Percentiles rank a stretch among this genome's conserved stretches.
phyloP scores from a whole-genome alignment of 805 yeast genomes.

The Ogataea naganishii region DNA sequence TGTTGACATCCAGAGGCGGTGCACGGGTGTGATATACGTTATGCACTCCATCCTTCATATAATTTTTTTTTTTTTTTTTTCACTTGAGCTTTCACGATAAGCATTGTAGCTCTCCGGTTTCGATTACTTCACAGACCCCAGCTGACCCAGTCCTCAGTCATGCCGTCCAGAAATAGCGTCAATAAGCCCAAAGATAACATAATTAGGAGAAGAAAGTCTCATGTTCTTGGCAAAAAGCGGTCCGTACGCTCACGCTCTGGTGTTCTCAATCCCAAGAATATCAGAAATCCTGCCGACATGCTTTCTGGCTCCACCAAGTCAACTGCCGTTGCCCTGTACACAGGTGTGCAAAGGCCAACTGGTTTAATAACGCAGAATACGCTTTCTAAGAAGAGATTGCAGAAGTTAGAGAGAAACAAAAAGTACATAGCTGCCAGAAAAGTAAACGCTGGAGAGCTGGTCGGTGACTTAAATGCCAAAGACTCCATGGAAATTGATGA shows the following conservation, averaged over 20 bases:
- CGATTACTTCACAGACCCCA: too few relatives aligned
- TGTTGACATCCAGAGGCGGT: too few relatives aligned
- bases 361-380: conserved; percentile 42
- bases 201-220: conserved; percentile 40
- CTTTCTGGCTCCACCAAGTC: conserved; percentile 18
- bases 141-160: too few relatives aligned
- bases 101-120: conserved; percentile 2
- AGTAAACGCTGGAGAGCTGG: conserved; percentile 26
- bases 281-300: conserved; percentile 1
- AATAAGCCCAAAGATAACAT: conserved; percentile 68
- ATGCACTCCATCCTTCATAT: background rate
- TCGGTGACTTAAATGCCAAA: conserved; percentile 40
- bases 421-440: conserved; percentile 58
- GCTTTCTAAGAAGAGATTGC: conserved; percentile 67
- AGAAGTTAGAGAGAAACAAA: conserved; percentile 72
- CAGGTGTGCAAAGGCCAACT: conserved; percentile 21
- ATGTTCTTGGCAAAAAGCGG: conserved; percentile 45
- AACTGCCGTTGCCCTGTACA: conserved; percentile 34
- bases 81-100: background rate
- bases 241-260: conserved; percentile 21
- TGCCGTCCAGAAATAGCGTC: conserved; percentile 79
- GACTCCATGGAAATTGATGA: conserved; percentile 48
- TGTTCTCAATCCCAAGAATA: conserved; percentile 9
- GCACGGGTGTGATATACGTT: background rate
- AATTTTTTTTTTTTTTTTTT: conserved; percentile 3